Evolutionary conservation across 2,329 filamentous ascomycete genomes (phyloP).

Genomic region (Botrytis porri): DNA sequence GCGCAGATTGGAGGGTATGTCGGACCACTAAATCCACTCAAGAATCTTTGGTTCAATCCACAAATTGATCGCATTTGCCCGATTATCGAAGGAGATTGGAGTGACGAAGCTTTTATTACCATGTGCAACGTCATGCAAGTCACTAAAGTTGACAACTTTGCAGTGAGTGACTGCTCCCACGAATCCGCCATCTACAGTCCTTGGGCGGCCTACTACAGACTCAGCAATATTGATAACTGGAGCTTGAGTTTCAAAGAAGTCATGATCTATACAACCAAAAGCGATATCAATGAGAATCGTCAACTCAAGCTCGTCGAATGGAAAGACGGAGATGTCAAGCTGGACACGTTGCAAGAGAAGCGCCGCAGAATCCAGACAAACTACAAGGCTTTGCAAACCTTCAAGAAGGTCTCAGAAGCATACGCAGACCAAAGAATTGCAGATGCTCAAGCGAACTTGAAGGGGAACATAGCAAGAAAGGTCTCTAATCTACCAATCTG

Average conservation of each 20-base stretch:
- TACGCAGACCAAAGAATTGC: background rate
- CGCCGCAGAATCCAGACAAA: background rate
- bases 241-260: background rate
- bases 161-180: background rate
- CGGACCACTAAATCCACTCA: rapidly evolving
- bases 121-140: background rate
- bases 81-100: background rate
- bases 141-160: background rate
- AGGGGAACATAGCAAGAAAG: background rate
- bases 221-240: background rate
- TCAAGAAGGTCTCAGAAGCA: background rate
- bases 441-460: background rate
- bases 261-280: background rate
- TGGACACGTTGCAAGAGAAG: background rate
- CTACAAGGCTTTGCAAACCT: background rate
- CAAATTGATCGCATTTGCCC: background rate
- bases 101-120: background rate
- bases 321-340: background rate
- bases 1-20: background rate
- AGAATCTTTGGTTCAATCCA: background rate
- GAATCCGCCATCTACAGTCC: background rate
- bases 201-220: background rate
- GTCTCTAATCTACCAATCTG: background rate
- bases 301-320: background rate
- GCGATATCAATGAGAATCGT: background rate